Conservation (phyloP, 1,284 basidiomycete genomes). For the Cerioporus squamosus region DNA sequence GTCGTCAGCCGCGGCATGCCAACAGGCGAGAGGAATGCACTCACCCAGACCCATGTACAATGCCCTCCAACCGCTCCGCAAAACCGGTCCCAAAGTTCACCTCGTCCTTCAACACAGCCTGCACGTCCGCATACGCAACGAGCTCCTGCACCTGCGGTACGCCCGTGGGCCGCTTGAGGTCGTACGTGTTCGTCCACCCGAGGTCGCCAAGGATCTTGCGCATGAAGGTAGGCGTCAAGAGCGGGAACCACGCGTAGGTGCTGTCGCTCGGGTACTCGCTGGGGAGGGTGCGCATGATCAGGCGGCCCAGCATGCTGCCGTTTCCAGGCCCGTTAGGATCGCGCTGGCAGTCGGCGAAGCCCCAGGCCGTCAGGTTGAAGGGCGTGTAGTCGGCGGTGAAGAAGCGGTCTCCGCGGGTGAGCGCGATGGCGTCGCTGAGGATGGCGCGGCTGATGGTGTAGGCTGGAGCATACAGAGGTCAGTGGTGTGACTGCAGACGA, state of each 20-base stretch:
- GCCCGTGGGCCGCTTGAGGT: constrained; percentile 49
- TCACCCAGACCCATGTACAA: constrained; percentile 65
- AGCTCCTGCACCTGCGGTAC: constrained; percentile 37
- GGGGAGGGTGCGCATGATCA: constrained; percentile 77
- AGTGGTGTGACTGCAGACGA: neutral
- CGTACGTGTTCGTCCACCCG: constrained; percentile 55
- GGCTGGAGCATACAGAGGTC: constrained; percentile 48
- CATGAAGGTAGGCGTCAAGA: constrained; percentile 80
- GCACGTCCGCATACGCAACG: constrained; percentile 54
- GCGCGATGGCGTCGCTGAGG: constrained; percentile 84
- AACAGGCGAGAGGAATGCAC: constrained; percentile 14
- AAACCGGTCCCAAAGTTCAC: constrained; percentile 54
- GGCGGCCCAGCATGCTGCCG: constrained; percentile 74
- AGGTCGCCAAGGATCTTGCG: constrained; percentile 58
- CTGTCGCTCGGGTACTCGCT: constrained; percentile 70
- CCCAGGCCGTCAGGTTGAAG: constrained; percentile 82
- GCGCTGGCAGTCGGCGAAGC: constrained; percentile 78
- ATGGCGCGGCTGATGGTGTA: constrained; percentile 90
- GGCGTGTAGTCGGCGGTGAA: constrained; percentile 85
- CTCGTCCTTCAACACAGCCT: constrained; percentile 52
- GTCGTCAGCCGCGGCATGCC: neutral
- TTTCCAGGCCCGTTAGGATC: constrained; percentile 69
- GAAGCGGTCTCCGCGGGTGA: constrained; percentile 84
- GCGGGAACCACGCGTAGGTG: constrained; percentile 84
- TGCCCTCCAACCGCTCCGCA: constrained; percentile 48